These are phyloP conservation scores for Mycena maculata DNA, from an alignment of 768 basidiomycete genomes.

Conservation along the genomic window DNA sequence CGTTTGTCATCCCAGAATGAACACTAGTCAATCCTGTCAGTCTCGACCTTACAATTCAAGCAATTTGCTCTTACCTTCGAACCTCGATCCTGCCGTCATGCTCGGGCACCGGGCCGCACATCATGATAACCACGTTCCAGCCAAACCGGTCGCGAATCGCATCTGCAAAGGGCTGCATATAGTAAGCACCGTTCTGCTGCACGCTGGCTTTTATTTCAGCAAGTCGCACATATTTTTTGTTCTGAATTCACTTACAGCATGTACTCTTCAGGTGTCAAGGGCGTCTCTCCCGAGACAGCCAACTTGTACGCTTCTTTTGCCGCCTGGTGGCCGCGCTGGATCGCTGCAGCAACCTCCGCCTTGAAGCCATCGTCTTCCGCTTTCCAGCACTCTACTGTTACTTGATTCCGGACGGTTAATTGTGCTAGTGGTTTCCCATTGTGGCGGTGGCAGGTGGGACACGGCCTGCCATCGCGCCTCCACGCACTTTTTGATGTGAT, in stretches of 20 bases:
- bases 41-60: too few species aligned
- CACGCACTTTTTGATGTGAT: constrained; percentile 8
- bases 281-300: neutral
- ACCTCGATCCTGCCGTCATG: constrained; percentile 22
- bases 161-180: constrained; percentile 25
- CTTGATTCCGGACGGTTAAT: neutral
- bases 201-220: neutral
- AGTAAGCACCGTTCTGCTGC: constrained; percentile 1
- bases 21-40: too few species aligned
- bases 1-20: too few species aligned
- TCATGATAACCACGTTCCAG: constrained; percentile 10
- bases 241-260: neutral
- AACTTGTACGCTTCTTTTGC: neutral
- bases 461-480: neutral
- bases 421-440: neutral
- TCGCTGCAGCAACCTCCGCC: neutral
- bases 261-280: neutral
- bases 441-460: neutral
- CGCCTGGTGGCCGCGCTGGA: neutral
- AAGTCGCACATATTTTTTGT: neutral
- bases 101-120: constrained; percentile 23
- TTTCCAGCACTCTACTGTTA: neutral
- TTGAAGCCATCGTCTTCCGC: neutral
- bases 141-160: neutral
- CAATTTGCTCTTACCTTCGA: constrained; percentile 13